phyloP scores from a whole-genome alignment of 2,329 filamentous ascomycete genomes.

The Colletotrichum limetticola region DNA sequence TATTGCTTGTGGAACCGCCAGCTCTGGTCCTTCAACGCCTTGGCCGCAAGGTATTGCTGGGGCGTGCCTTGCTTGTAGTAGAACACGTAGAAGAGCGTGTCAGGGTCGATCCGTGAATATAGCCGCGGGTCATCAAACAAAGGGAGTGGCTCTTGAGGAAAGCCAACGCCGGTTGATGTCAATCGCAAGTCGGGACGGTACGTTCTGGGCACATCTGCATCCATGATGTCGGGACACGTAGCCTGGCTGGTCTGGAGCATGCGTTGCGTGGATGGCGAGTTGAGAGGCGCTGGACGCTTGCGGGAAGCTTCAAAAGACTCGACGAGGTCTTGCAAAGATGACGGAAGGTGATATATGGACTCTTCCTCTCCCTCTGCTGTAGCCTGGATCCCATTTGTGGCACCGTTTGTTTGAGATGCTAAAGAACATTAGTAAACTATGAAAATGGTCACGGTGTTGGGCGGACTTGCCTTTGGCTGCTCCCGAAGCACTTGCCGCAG shows the following conservation, averaged over 20 bases:
- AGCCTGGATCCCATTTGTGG: conserved; percentile 62
- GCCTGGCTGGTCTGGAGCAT: conserved; percentile 81
- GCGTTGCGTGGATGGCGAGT: conserved; percentile 74
- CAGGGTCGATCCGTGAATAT: conserved; percentile 90
- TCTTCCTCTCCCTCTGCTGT: conserved; percentile 71
- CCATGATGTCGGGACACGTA: conserved; percentile 77
- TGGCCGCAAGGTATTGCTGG: conserved; percentile 94
- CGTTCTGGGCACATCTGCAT: conserved; percentile 83
- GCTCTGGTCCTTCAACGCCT: conserved; percentile 97
- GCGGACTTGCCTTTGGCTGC: conserved; percentile 55
- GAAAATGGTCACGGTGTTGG: not conserved
- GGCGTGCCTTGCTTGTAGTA: conserved; percentile 98
- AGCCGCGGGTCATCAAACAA: conserved; percentile 92
- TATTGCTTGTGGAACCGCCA: conserved; percentile 99
- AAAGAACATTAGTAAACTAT: conserved; percentile 11
- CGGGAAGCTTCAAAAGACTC: conserved; percentile 90
- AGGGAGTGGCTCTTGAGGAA: conserved; percentile 89
- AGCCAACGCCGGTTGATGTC: conserved; percentile 79
- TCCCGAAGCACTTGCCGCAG: conserved; percentile 54
- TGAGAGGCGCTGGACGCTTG: conserved; percentile 70
- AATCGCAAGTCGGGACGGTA: conserved; percentile 88
- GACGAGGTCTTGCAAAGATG: conserved; percentile 87
- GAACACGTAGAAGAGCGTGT: conserved; percentile 98
- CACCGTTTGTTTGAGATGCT: conserved; percentile 61
- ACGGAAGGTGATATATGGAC: conserved; percentile 91